Percentiles rank a stretch among this genome's conserved stretches.
These are phyloP conservation scores for Pleurotus eryngii DNA, from an alignment of 768 basidiomycete genomes.

Conservation along the genomic window DNA sequence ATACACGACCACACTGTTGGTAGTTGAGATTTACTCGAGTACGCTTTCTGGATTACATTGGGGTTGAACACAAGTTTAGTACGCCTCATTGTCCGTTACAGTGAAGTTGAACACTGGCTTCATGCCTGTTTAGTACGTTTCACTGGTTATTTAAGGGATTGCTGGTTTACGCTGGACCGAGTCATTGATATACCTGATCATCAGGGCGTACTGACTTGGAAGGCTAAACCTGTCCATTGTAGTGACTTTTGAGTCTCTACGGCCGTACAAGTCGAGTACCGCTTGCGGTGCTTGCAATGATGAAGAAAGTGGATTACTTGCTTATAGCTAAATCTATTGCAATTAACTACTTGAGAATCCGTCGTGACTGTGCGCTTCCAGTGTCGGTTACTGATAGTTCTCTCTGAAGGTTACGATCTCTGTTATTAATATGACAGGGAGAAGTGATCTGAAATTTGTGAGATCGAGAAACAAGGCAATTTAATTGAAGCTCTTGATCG, in stretches of 20 bases:
- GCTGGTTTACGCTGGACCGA: slow-evolving; percentile 30
- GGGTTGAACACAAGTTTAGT: background rate
- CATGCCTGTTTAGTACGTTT: background rate
- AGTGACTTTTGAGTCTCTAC: background rate
- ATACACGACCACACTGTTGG: slow-evolving; percentile 26
- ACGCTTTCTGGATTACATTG: slow-evolving; percentile 30
- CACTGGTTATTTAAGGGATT: slow-evolving; percentile 17
- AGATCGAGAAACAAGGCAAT: slow-evolving; percentile 35
- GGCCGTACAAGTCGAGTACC: slow-evolving; percentile 20
- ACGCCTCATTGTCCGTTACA: background rate
- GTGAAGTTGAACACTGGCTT: background rate
- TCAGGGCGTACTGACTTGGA: slow-evolving; percentile 30
- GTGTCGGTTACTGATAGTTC: slow-evolving; percentile 35
- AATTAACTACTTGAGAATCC: slow-evolving; percentile 34
- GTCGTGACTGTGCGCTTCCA: slow-evolving; percentile 25
- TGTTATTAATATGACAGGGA: slow-evolving; percentile 21
- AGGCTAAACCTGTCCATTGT: slow-evolving; percentile 22
- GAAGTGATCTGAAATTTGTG: slow-evolving; percentile 29
- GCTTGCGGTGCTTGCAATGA: slow-evolving; percentile 27
- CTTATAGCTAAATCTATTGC: slow-evolving; percentile 36
- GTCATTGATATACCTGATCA: slow-evolving; percentile 23
- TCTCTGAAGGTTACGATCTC: slow-evolving; percentile 32
- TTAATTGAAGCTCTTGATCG: slow-evolving; percentile 10
- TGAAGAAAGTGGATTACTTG: slow-evolving; percentile 36
- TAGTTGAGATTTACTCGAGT: slow-evolving; percentile 41